Evolutionary conservation across 371 early-diverging fungal genomes (phyloP), one percentile per base, ranked within the genome.

Genomic region (Mucor indicus): DNA sequence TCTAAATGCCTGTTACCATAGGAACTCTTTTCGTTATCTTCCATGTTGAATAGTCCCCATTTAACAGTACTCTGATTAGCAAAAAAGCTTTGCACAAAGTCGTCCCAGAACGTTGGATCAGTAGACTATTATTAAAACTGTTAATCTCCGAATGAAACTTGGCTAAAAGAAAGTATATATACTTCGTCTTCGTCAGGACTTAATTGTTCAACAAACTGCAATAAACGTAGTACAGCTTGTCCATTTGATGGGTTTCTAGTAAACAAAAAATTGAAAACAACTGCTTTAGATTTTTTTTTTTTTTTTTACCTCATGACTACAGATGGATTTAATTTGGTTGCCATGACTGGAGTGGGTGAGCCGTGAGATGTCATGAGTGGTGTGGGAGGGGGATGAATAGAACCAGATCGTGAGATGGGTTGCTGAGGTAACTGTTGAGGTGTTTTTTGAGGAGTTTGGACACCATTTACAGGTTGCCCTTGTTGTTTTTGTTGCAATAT

Each of bases 171-270:
- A 3, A 24, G 20, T 42, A 17, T 16, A n/a, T 35, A 15, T 24
- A 72, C 72, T 54, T 63, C 56, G 25, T 39, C 54, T 32, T 43
- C 54, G 8, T 56, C 64, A 22, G 73, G 73, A 44, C 53, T 62
- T 9, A 72, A 38, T 38, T 65, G 59, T 35, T 72, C 73, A 38
- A 64, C 69, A 56, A 72, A 67, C 39, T 72, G 69, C 45, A 72
- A 46, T 37, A 72, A 29, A 30, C 69, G 67, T 30, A 72, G 50
- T 7, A 72, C 73, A 25, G 69, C 73, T 25, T 64, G 62, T 17
- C 69, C 69, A 38, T 44, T 60, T 17, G 60, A 39, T 40, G 57
- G 62, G 19, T 31, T 38, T 44, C 54, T 55, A 17, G 29, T 25
- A 24, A 15, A n/a, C n/a, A n/a, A n/a, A n/a, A n/a, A n/a, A n/a